Percentiles rank a stretch among this genome's conserved stretches.
Evolutionary conservation across 2,329 filamentous ascomycete genomes (phyloP).

Genomic region (Ophiosphaerella narmari): DNA sequence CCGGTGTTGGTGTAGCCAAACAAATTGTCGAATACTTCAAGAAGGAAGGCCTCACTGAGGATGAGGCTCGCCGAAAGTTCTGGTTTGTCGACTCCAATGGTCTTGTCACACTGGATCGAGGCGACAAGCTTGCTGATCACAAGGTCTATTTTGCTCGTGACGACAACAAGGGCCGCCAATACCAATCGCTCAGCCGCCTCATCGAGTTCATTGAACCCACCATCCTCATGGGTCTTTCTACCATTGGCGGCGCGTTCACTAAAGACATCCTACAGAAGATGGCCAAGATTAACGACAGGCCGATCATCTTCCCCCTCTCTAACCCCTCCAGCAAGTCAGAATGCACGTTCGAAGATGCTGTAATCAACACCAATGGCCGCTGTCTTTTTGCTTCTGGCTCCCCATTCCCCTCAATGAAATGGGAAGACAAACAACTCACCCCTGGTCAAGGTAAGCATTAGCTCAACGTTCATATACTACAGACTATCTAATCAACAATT

Average conservation of each 20-base stretch:
- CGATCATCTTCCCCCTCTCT: constrained; percentile 84
- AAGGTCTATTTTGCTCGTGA: constrained; percentile 70
- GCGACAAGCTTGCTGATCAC: constrained; percentile 91
- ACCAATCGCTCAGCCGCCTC: constrained; percentile 83
- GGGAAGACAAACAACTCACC: constrained; percentile 51
- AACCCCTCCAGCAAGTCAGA: constrained; percentile 97
- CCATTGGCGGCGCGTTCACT: constrained; percentile 93
- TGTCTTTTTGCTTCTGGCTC: constrained; percentile 95
- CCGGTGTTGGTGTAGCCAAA: constrained; percentile 95
- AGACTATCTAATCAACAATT: constrained; percentile 5
- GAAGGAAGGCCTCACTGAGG: constrained; percentile 84
- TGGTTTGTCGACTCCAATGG: constrained; percentile 98
- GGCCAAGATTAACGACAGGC: constrained; percentile 68
- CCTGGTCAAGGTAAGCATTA: constrained; percentile 52
- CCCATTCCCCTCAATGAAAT: constrained; percentile 74
- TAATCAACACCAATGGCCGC: constrained; percentile 87
- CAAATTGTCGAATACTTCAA: constrained; percentile 98
- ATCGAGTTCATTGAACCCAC: constrained; percentile 95
- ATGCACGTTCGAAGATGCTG: constrained; percentile 93
- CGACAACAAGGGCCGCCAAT: constrained; percentile 67
- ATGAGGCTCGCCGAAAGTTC: constrained; percentile 87
- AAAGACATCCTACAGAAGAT: constrained; percentile 74
- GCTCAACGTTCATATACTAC: not conserved
- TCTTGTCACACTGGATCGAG: constrained; percentile 89
- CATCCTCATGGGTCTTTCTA: constrained; percentile 91